These are phyloP conservation scores for Diaporthe caulivora DNA, from an alignment of 2,329 filamentous ascomycete genomes.

Conservation along the genomic window DNA sequence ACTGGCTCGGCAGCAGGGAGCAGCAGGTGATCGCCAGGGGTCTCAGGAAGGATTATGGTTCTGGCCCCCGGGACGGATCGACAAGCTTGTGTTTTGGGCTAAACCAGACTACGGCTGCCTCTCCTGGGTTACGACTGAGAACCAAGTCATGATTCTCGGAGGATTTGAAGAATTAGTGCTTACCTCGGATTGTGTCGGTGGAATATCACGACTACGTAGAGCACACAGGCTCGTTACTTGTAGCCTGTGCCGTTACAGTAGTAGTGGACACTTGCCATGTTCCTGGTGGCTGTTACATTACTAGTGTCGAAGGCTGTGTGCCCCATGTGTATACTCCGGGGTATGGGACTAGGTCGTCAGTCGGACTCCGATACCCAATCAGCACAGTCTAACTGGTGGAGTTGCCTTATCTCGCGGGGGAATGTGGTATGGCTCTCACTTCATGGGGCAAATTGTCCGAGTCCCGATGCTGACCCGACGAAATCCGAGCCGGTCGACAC, in stretches of 20 bases:
- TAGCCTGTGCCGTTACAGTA: background rate
- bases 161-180: background rate
- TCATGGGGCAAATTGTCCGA: background rate
- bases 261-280: background rate
- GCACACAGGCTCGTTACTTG: no score
- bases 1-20: background rate
- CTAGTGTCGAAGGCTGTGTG: no score
- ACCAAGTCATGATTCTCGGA: background rate
- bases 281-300: background rate
- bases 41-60: background rate
- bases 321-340: no score
- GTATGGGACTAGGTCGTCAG: no score
- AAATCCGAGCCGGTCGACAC: no score
- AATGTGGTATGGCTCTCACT: background rate
- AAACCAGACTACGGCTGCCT: background rate
- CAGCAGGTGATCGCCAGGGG: background rate
- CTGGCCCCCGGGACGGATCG: background rate
- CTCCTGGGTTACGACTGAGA: background rate
- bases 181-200: background rate
- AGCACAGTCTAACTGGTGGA: no score
- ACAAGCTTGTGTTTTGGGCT: background rate
- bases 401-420: background rate
- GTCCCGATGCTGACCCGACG: no score
- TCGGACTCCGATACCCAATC: background rate
- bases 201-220: no score